A percentile compares a stretch with the other conserved stretches of the same genome.
phyloP scores from a whole-genome alignment of 106 monocot genomes.

The Platanthera guangdongensis region DNA sequence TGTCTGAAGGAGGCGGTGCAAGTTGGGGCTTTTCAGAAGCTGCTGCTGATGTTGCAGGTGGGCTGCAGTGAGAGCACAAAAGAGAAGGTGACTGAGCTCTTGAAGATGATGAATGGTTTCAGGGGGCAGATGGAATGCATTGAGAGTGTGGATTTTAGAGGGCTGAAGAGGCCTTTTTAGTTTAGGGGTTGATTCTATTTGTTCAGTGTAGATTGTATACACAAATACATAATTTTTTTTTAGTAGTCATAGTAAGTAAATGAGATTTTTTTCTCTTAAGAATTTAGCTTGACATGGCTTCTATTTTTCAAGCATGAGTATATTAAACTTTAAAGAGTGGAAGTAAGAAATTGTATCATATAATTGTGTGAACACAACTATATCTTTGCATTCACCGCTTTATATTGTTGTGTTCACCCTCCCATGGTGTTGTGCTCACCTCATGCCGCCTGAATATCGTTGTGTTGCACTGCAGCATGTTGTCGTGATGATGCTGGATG shows the following conservation, averaged over 20 bases:
- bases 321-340: no score
- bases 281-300: neutral
- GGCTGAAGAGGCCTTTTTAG: slow-evolving; percentile 20
- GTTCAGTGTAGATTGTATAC: neutral
- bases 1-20: slow-evolving; percentile 9
- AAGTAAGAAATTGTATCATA: no score
- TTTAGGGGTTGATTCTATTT: neutral
- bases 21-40: slow-evolving; percentile 48
- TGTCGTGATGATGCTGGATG: no score
- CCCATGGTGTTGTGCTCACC: no score
- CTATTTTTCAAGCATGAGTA: neutral
- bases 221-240: neutral
- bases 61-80: slow-evolving; percentile 28
- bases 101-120: slow-evolving; percentile 29
- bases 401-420: no score
- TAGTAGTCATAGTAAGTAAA: neutral
- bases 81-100: slow-evolving; percentile 27
- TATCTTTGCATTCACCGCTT: no score
- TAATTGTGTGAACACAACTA: no score
- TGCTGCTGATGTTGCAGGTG: slow-evolving; percentile 35
- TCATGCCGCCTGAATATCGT: no score
- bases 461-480: no score
- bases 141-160: slow-evolving; percentile 23
- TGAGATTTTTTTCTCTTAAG: neutral
- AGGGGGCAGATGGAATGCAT: slow-evolving; percentile 22